phyloP scores from a whole-genome alignment of 495 filamentous ascomycete genomes.

The Xanthoparmelia taractica region DNA sequence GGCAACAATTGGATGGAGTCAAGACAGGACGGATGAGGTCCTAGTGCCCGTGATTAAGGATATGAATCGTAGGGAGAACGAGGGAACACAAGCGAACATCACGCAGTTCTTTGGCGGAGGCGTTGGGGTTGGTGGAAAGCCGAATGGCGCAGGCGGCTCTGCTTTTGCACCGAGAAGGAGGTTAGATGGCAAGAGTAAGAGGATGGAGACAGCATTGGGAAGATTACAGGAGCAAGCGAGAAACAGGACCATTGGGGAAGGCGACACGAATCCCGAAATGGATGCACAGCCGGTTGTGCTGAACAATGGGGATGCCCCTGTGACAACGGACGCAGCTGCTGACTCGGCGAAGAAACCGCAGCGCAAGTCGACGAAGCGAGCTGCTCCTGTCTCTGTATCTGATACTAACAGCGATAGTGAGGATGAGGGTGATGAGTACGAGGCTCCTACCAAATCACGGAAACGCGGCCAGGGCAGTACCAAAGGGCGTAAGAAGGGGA shows the following conservation, averaged over 20 bases:
- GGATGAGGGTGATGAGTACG: conserved; percentile 14
- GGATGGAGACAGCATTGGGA: conserved; percentile 76
- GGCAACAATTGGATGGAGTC: conserved; percentile 86
- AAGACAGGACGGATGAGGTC: conserved; percentile 87
- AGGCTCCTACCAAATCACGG: conserved; percentile 15
- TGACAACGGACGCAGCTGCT: conserved; percentile 17
- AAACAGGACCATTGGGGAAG: conserved; percentile 22
- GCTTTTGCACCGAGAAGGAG: conserved; percentile 72
- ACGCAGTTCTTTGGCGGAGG: conserved; percentile 73
- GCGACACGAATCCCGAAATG: neutral
- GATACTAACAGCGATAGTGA: conserved; percentile 6
- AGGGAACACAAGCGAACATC: conserved; percentile 93
- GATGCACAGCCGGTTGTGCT: neutral
- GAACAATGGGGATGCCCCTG: neutral
- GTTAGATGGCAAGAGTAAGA: conserved; percentile 55
- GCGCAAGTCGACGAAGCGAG: conserved; percentile 15
- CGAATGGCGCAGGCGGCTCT: conserved; percentile 37
- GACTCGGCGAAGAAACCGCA: neutral
- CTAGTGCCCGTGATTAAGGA: conserved; percentile 89
- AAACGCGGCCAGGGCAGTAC: conserved; percentile 4
- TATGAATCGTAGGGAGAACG: conserved; percentile 77
- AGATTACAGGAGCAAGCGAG: conserved; percentile 54
- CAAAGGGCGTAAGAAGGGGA: conserved; percentile 6
- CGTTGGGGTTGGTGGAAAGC: conserved; percentile 44
- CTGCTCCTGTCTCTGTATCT: conserved; percentile 7